These are phyloP conservation scores for Fusarium sp. DNA, from an alignment of 2,329 filamentous ascomycete genomes.

Conservation along the genomic window DNA sequence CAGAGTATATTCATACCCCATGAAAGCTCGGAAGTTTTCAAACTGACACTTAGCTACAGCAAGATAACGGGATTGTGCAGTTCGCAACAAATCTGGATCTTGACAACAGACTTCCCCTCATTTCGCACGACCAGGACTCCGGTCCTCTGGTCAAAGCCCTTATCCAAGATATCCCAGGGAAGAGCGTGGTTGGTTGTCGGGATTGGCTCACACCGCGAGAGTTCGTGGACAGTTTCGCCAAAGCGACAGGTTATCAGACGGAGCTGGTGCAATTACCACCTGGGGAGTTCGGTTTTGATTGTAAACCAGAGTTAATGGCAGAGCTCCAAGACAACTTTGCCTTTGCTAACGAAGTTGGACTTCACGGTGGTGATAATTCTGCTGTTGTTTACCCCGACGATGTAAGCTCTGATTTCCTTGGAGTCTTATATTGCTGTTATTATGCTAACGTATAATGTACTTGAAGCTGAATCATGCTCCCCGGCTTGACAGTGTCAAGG, in stretches of 20 bases:
- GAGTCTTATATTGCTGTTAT: background rate
- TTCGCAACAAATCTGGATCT: slow-evolving; percentile 10
- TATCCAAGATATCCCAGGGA: background rate
- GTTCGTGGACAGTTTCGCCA: too few relatives aligned
- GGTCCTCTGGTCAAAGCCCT: slow-evolving; percentile 1
- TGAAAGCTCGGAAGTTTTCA: background rate
- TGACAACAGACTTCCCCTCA: slow-evolving; percentile 12
- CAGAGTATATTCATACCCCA: background rate
- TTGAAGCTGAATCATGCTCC: background rate
- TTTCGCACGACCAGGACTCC: slow-evolving; percentile 11
- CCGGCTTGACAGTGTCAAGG: background rate
- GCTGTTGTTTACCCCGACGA: background rate
- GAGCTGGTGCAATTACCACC: too few relatives aligned
- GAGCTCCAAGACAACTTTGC: slow-evolving; percentile 5
- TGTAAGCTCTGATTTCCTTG: background rate
- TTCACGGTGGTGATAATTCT: slow-evolving; percentile 3
- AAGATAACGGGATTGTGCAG: slow-evolving; percentile 3
- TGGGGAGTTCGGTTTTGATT: too few relatives aligned
- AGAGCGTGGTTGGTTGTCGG: too few relatives aligned
- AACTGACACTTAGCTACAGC: background rate
- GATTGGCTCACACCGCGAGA: too few relatives aligned
- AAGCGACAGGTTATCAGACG: too few relatives aligned
- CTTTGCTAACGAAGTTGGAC: slow-evolving; percentile 10
- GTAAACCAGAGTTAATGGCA: too few relatives aligned
- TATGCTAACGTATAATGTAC: too few relatives aligned